Base-by-base conservation (phyloP, 2,329 filamentous ascomycete genomes). In the Penicillium sp. region DNA sequence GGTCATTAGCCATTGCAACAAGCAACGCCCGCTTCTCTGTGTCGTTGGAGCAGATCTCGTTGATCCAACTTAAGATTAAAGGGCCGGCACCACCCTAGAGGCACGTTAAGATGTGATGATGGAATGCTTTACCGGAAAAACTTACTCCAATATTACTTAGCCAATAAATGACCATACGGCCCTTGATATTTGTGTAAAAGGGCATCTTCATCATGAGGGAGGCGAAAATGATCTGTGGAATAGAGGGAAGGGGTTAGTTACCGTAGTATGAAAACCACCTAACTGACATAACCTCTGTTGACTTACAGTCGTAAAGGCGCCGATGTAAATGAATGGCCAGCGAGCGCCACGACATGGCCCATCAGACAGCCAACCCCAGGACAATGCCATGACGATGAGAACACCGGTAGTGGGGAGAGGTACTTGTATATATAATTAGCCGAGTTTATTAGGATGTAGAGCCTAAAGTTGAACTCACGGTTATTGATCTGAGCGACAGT, bases 311-410 rank as follows among this genome's bases (percentile, higher is more conserved):
- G 69, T 62, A 9, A 66, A 51, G 8, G 69, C 69, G 4, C 69
- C 69, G 1, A 55, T 37, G 17, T 71, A 64, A 22, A 72, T 68
- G 48, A 72, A 72, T 3, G 69, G 69, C 63, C 64, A 71, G 7
- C 69, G 66, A 4, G 58, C 49, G 1, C 68, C 69, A 0, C 52
- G 56, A 8, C 57, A 60, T 0, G 62, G 60, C 2, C 68, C 68
- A 35, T 72, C 69, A 0, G 68, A 70, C 1, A 69, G 56, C 65
- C 65, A 70, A 4, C 58, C 69, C 69, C 68, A 70, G 26, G 57
- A 41, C 2, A 72, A 54, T 21, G 64, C 60, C 42, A 71, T 61
- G 2, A 51, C 62, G 22, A 72, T 66, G 34, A 71, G 69, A 4
- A 71, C 58, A 22, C 60, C 68, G 0, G 60, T 65, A 0, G 66